Evolutionary conservation across 106 monocot species (phyloP), one percentile per base, ranked within the genome.

Genomic region (Dioscorea dumetorum): DNA sequence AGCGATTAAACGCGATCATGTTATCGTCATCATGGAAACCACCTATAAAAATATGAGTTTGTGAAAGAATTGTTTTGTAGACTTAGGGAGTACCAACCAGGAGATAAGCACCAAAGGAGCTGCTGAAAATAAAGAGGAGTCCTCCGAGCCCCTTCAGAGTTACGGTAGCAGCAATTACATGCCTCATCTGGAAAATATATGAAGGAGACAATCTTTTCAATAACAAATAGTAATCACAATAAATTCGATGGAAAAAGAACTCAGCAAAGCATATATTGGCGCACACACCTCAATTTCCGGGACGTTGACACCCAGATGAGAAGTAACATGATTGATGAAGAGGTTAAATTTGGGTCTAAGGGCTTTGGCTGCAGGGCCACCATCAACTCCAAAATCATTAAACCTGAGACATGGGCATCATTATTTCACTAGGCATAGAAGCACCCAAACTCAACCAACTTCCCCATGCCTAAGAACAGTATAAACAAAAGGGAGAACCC

Each of bases 121-220:
- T 83, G 89, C 83, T 79, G 54, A 93, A 74, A 57, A 89, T 89
- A 62, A 93, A 89, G 31, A 93, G 63, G 59, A 88, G 76, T 10
- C 93, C 89, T 14, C 93, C 93, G 52, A 93, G 34, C 10, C 89
- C 93, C 76, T 86, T 89, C 49, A 93, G 67, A 17, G 69, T 77
- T 61, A 89, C 84, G 20, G 81, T 86, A 33, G 77, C 61, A 33
- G 86, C 86, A 60, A 93, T 76, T 22, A 89, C 63, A 77, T 86
- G 73, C 48, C 79, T 89, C 69, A 86, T 77, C 93, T 93, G 78
- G 50, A 75, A 13, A 67, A 57, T 22, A 17, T 74, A n/a, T 16
- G 68, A 69, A 12, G 54, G 33, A 72, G 10, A 50, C n/a, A 60
- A 41, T 22, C 22, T 20, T 17, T 48, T 8, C n/a, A 48, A 24